phyloP scores from a whole-genome alignment of 306 rosid species.

The Pyrus betulifolia region DNA sequence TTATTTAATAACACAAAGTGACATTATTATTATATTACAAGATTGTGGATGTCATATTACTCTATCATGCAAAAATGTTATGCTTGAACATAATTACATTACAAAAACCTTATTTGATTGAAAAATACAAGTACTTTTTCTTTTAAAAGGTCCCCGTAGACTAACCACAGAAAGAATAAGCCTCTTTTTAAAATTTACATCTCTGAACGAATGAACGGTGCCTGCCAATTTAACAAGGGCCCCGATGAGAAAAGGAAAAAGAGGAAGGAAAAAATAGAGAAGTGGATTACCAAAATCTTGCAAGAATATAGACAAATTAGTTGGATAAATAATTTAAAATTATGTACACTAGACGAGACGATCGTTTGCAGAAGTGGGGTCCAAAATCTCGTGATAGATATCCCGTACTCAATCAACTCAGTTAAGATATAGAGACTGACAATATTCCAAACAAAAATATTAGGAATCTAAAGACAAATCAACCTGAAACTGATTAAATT shows the following conservation, averaged over 20 bases:
- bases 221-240: background rate
- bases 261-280: background rate
- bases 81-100: too few species aligned
- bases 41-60: too few species aligned
- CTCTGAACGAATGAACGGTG: background rate
- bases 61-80: too few species aligned
- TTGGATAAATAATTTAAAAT: background rate
- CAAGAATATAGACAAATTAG: constrained; percentile 7
- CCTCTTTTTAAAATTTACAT: background rate
- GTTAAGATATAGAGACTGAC: background rate
- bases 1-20: too few species aligned
- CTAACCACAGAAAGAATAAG: too few species aligned
- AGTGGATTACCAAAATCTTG: background rate
- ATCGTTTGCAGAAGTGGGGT: constrained; percentile 38
- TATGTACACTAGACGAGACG: background rate
- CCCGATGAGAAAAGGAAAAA: background rate
- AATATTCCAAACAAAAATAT: background rate
- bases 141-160: background rate
- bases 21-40: too few species aligned
- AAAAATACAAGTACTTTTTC: background rate
- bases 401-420: constrained; percentile 17
- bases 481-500: background rate
- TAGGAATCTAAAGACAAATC: background rate
- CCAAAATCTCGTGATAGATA: constrained; percentile 33
- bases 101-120: background rate